Percentiles rank a stretch among this genome's conserved stretches.
Evolutionary conservation across 2,329 filamentous ascomycete species (phyloP).

Genomic region (Fusarium brevicatenulatum): DNA sequence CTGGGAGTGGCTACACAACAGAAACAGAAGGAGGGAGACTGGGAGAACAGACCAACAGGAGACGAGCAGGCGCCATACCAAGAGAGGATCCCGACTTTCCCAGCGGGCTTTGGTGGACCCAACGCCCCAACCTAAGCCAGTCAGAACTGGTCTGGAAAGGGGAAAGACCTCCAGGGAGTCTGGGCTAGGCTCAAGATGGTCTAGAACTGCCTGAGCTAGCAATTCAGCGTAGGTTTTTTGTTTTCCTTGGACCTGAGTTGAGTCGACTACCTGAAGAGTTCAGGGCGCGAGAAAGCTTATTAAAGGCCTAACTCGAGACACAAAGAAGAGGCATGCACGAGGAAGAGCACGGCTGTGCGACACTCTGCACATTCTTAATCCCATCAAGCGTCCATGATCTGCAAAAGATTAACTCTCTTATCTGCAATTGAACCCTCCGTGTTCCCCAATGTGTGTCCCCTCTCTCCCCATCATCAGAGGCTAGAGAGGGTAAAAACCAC

Average conservation of each 20-base stretch:
- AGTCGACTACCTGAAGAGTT: not conserved
- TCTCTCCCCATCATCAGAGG: not conserved
- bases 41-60: constrained; percentile 37
- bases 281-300: constrained; percentile 13
- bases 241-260: constrained; percentile 17
- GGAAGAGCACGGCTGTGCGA: not conserved
- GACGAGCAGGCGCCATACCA: constrained; percentile 29
- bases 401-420: not conserved
- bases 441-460: not conserved
- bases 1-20: constrained; percentile 32
- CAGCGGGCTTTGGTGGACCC: constrained; percentile 23
- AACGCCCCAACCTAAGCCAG: not conserved
- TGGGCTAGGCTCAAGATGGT: constrained; percentile 21
- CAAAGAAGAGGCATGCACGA: not conserved
- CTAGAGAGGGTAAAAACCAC: not conserved
- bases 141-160: constrained; percentile 29
- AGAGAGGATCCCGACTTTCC: constrained; percentile 18
- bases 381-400: not conserved
- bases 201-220: constrained; percentile 5
- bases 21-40: constrained; percentile 21
- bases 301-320: not conserved
- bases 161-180: constrained; percentile 18
- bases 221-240: constrained; percentile 17
- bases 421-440: constrained; percentile 6
- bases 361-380: not conserved